Percentiles rank a stretch among this genome's conserved stretches.
phyloP scores from a whole-genome alignment of 495 filamentous ascomycete genomes.

The Bathelium albidoporum region DNA sequence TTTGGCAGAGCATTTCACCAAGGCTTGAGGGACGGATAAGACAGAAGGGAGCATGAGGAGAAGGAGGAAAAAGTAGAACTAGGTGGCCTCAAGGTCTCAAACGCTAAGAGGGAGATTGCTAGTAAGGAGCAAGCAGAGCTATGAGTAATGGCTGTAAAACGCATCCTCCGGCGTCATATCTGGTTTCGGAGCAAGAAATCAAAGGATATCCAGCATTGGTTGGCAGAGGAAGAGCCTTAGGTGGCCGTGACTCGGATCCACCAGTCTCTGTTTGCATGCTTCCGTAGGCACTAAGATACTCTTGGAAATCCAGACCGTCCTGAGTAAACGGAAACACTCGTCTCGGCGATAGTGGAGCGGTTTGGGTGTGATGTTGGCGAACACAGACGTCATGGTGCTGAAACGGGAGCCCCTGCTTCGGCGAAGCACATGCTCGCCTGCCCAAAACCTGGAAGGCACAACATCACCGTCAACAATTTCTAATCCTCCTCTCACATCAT shows the following conservation, averaged over 20 bases:
- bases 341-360: no score
- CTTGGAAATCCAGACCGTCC: no score
- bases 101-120: no score
- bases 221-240: neutral
- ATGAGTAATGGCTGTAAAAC: neutral
- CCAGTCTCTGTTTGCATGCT: neutral
- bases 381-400: neutral
- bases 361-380: neutral
- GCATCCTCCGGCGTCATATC: neutral
- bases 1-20: conserved; percentile 52
- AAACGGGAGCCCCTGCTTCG: conserved; percentile 4
- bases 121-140: neutral
- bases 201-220: neutral
- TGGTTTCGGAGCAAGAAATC: neutral
- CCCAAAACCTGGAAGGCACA: conserved; percentile 2
- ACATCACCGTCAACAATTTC: neutral
- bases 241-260: neutral
- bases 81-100: no score
- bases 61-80: neutral
- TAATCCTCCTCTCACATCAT: neutral
- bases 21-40: no score
- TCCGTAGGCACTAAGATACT: neutral
- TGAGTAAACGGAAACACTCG: neutral
- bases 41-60: conserved; percentile 61
- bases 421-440: conserved; percentile 3